Conservation (phyloP, 257 asterid species). For the Jacaranda mimosifolia region DNA sequence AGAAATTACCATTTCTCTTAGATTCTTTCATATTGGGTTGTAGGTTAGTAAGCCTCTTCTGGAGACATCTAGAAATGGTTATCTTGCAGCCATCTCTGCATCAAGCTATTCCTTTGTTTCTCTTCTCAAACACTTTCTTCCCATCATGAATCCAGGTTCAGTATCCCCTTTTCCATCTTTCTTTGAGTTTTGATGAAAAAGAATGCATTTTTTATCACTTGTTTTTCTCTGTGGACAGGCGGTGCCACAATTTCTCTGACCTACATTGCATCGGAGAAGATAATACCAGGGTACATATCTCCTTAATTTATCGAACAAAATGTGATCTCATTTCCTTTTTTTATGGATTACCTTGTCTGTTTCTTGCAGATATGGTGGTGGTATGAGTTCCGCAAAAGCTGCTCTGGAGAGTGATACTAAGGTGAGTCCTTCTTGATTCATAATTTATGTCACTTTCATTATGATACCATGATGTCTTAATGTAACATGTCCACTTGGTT, state of each 20-base stretch:
- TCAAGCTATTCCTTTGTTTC: slow-evolving; percentile 93
- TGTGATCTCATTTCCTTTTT: neutral
- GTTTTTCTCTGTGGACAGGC: slow-evolving; percentile 53
- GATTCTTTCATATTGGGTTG: slow-evolving; percentile 14
- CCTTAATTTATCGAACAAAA: slow-evolving; percentile 5
- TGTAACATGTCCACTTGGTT: slow-evolving; percentile 30
- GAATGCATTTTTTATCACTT: neutral
- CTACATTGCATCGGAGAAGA: slow-evolving; percentile 93
- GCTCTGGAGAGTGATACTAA: slow-evolving; percentile 95
- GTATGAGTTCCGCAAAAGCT: slow-evolving; percentile 97
- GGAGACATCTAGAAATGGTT: slow-evolving; percentile 91
- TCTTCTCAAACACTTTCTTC: slow-evolving; percentile 78
- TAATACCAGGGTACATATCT: slow-evolving; percentile 83
- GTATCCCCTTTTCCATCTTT: slow-evolving; percentile 10
- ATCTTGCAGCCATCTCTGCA: slow-evolving; percentile 93
- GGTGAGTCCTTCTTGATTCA: slow-evolving; percentile 50
- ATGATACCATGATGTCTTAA: slow-evolving; percentile 17
- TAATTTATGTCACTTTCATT: neutral
- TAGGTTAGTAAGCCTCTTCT: slow-evolving; percentile 85
- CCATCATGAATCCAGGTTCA: slow-evolving; percentile 87
- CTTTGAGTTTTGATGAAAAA: neutral
- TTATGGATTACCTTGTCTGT: slow-evolving; percentile 12
- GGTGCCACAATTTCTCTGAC: slow-evolving; percentile 96
- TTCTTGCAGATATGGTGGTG: slow-evolving; percentile 85
- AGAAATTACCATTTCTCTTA: slow-evolving; percentile 14